Conservation (phyloP, 1,284 basidiomycete genomes). For the Heterobasidion occidentale region DNA sequence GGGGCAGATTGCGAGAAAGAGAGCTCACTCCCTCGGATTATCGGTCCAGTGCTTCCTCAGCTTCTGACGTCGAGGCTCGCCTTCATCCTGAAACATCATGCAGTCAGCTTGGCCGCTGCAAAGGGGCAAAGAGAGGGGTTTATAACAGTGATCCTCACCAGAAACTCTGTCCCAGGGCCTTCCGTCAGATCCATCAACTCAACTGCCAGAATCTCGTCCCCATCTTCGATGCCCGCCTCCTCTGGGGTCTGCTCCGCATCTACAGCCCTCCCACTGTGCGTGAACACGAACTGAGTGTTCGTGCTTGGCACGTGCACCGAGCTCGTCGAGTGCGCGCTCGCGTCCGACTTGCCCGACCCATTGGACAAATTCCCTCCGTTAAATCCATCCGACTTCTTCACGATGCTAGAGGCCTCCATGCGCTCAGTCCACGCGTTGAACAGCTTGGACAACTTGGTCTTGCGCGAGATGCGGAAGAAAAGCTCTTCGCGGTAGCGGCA, state of each 20-base stretch:
- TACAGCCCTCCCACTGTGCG: conserved; percentile 65
- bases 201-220: conserved; percentile 77
- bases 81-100: conserved; percentile 41
- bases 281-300: conserved; percentile 71
- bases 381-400: conserved; percentile 16
- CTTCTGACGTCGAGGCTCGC: conserved; percentile 54
- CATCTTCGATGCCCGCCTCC: conserved; percentile 75
- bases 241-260: conserved; percentile 77
- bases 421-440: conserved; percentile 82
- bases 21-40: conserved; percentile 59
- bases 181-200: conserved; percentile 83
- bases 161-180: conserved; percentile 48
- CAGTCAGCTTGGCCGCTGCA: conserved; percentile 3
- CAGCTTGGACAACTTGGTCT: conserved; percentile 71
- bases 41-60: conserved; percentile 73
- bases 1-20: conserved; percentile 3
- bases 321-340: conserved; percentile 24
- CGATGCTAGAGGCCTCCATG: conserved; percentile 46
- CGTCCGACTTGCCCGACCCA: conserved; percentile 38
- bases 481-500: conserved; percentile 82
- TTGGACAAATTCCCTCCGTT: conserved; percentile 23
- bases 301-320: conserved; percentile 21
- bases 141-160: conserved; percentile 34
- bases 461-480: conserved; percentile 83
- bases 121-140: neutral